Percentiles rank a stretch among this genome's conserved stretches.
Conservation (phyloP, 1,139 yeast genomes). For the Yamadazyma dushanensis region DNA sequence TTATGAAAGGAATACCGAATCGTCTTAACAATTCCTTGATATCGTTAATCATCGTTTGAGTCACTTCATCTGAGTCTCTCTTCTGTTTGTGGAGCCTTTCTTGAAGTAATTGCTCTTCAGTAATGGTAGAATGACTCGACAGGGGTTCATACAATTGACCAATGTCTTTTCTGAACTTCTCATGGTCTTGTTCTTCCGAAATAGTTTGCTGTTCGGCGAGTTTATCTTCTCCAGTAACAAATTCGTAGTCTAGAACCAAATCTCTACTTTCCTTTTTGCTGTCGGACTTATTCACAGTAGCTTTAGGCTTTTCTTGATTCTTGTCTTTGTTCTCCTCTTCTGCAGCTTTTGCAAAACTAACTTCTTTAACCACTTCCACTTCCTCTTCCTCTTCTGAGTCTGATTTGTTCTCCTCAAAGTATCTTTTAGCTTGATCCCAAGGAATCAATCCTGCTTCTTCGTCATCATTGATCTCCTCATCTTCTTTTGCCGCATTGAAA, state of each 20-base stretch:
- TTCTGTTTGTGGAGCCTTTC: conserved; percentile 65
- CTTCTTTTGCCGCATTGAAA: conserved; percentile 8
- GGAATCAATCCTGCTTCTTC: conserved; percentile 51
- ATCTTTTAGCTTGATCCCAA: conserved; percentile 45
- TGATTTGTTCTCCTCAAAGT: conserved; percentile 10
- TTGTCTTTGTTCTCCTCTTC: conserved; percentile 2
- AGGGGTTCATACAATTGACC: conserved; percentile 27
- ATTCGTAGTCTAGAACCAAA: conserved; percentile 53
- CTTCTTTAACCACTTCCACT: conserved; percentile 12
- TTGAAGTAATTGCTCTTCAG: conserved; percentile 55
- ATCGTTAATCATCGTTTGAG: conserved; percentile 81
- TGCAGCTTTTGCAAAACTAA: conserved; percentile 12
- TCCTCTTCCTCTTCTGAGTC: conserved; percentile 3
- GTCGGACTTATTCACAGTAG: conserved; percentile 8
- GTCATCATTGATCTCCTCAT: conserved; percentile 22
- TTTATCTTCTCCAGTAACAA: conserved; percentile 76
- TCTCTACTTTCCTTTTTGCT: conserved; percentile 9
- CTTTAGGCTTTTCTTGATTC: conserved; percentile 3
- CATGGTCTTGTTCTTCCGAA: conserved; percentile 73
- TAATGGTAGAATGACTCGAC: conserved; percentile 25
- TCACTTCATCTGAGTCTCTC: conserved; percentile 90
- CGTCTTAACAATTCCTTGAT: conserved; percentile 83
- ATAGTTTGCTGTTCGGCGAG: conserved; percentile 59
- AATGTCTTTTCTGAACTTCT: conserved; percentile 54
- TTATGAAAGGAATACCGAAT: conserved; percentile 90